Conservation (phyloP, 139 green algal species). For the Dunaliella sp. region DNA sequence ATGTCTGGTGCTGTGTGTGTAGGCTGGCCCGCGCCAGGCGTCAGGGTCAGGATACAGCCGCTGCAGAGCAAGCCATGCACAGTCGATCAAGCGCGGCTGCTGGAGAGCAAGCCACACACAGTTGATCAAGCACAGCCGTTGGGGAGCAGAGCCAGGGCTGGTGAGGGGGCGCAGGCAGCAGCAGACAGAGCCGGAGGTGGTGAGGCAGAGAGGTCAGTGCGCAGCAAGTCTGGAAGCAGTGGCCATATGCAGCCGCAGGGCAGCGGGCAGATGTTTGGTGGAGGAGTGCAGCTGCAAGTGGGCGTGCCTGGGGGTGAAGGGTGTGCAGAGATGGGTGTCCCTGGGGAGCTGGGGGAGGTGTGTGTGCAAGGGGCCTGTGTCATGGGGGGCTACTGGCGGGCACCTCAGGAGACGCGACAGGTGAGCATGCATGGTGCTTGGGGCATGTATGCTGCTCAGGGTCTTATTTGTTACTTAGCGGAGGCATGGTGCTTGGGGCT, state of each 20-base stretch:
- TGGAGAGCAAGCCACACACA: no score
- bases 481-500: no score
- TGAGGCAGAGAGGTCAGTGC: no score
- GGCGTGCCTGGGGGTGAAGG: not conserved
- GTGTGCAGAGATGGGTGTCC: not conserved
- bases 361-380: constrained; percentile 69
- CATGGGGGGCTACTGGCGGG: constrained; percentile 76
- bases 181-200: constrained; percentile 4
- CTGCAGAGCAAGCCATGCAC: no score
- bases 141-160: constrained; percentile 1
- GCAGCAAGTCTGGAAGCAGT: not conserved
- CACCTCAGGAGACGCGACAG: constrained; percentile 46
- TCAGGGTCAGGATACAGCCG: constrained; percentile 10
- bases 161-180: constrained; percentile 11
- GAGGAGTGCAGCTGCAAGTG: constrained; percentile 17
- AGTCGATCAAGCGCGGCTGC: no score
- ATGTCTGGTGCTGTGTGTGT: constrained; percentile 15
- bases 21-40: constrained; percentile 29
- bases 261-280: constrained; percentile 1
- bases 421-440: no score
- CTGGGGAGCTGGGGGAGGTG: constrained; percentile 54
- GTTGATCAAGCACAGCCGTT: no score
- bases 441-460: no score
- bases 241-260: constrained; percentile 1
- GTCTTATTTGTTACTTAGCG: no score